These are phyloP conservation scores for Holtermanniella nyarrowii DNA, from an alignment of 768 basidiomycete species.

Conservation along the genomic window DNA sequence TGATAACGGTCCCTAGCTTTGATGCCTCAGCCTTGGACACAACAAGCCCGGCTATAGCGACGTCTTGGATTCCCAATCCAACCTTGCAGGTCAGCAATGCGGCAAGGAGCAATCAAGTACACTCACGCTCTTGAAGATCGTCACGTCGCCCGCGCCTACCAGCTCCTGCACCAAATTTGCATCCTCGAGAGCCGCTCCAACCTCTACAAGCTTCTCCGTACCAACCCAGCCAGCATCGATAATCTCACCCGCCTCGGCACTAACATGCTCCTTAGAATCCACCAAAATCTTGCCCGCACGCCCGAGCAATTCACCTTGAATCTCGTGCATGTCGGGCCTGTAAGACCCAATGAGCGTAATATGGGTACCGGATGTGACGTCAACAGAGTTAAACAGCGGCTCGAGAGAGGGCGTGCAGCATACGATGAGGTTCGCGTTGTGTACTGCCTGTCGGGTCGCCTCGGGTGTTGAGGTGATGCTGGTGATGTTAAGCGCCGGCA, in stretches of 20 bases:
- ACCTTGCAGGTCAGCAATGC: slow-evolving; percentile 19
- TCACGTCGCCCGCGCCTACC: slow-evolving; percentile 47
- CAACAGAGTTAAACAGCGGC: slow-evolving; percentile 60
- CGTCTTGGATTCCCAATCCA: slow-evolving; percentile 77
- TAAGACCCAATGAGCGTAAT: slow-evolving; percentile 74
- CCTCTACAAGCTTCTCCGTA: slow-evolving; percentile 49
- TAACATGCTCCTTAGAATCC: slow-evolving; percentile 62
- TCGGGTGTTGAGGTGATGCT: slow-evolving; percentile 6
- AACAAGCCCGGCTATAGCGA: slow-evolving; percentile 63
- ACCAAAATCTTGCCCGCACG: slow-evolving; percentile 57
- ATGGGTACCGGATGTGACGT: slow-evolving; percentile 56
- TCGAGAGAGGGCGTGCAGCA: slow-evolving; percentile 60
- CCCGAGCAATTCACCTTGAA: slow-evolving; percentile 51
- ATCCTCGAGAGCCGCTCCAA: slow-evolving; percentile 53
- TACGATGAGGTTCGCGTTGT: slow-evolving; percentile 57
- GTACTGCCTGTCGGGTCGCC: slow-evolving; percentile 32
- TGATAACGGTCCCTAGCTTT: slow-evolving; percentile 49
- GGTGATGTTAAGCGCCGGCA: slow-evolving; percentile 8
- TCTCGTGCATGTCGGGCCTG: slow-evolving; percentile 68
- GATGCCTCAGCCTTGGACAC: slow-evolving; percentile 53
- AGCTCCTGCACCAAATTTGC: slow-evolving; percentile 7
- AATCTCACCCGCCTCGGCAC: slow-evolving; percentile 72
- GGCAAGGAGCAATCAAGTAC: background rate
- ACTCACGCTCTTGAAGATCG: slow-evolving; percentile 73
- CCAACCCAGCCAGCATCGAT: slow-evolving; percentile 48